Conservation (phyloP, 331 rosid genomes). For the Dryas integrifolia region DNA sequence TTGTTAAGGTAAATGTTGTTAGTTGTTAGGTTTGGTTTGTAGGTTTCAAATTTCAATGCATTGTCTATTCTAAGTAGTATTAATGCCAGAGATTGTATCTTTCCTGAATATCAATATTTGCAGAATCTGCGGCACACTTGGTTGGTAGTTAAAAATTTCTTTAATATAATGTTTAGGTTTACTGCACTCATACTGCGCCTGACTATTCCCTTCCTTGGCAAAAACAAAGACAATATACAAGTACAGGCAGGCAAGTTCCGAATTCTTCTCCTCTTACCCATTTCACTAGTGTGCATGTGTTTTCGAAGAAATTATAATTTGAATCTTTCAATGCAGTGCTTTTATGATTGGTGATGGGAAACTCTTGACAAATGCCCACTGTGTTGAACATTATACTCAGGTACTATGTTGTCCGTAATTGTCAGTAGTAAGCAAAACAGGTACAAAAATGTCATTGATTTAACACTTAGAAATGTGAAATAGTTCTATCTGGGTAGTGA, state of each 20-base stretch:
- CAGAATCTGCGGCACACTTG: background rate
- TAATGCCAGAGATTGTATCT: background rate
- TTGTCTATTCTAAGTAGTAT: background rate
- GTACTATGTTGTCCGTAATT: conserved; percentile 33
- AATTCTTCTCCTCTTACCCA: conserved; percentile 15
- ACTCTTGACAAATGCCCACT: conserved; percentile 94
- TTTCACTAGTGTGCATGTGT: background rate
- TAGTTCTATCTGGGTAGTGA: background rate
- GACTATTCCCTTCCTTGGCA: conserved; percentile 99
- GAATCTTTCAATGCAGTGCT: conserved; percentile 64
- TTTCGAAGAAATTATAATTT: background rate
- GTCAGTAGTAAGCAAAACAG: background rate
- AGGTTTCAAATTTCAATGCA: background rate
- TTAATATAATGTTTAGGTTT: conserved; percentile 55
- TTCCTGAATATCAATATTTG: background rate
- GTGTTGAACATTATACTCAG: conserved; percentile 96
- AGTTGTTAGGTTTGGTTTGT: background rate
- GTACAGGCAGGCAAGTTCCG: conserved; percentile 90
- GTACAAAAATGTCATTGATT: background rate
- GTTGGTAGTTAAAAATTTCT: background rate
- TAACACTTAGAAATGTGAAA: background rate
- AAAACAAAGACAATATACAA: conserved; percentile 90
- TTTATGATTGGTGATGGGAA: conserved; percentile 85
- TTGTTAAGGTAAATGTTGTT: conserved; percentile 68
- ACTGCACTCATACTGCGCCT: conserved; percentile 94